Conservation (phyloP, 371 early-diverging fungal genomes). For the Dichotomocladium elegans region DNA sequence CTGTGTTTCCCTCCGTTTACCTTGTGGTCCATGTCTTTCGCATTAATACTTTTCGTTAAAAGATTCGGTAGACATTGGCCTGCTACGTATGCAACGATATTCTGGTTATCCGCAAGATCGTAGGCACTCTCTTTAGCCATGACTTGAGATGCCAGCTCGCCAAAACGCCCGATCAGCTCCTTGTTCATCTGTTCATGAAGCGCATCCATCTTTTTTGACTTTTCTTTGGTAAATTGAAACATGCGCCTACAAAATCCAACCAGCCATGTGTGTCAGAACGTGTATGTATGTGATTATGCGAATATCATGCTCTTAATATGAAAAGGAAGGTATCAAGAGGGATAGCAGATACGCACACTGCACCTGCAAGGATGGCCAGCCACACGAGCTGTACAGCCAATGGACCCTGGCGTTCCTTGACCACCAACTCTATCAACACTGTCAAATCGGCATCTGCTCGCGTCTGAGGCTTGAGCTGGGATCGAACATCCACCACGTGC, state of each 20-base stretch:
- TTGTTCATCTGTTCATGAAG: slow-evolving; percentile 17
- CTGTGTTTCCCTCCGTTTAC: slow-evolving; percentile 1
- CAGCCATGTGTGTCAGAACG: not conserved
- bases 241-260: slow-evolving; percentile 22
- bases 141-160: slow-evolving; percentile 2
- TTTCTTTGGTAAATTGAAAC: slow-evolving; percentile 34
- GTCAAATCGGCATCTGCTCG: slow-evolving; percentile 28
- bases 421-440: slow-evolving; percentile 13
- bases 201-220: slow-evolving; percentile 21
- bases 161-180: slow-evolving; percentile 15
- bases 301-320: not conserved
- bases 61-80: slow-evolving; percentile 33
- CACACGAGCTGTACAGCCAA: slow-evolving; percentile 9
- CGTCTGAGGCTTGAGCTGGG: slow-evolving; percentile 22
- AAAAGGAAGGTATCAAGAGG: not conserved
- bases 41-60: slow-evolving; percentile 6
- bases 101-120: slow-evolving; percentile 15
- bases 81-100: slow-evolving; percentile 23
- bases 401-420: slow-evolving; percentile 5
- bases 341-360: slow-evolving; percentile 24
- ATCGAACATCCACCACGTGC: slow-evolving; percentile 36
- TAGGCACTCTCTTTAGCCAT: slow-evolving; percentile 1
- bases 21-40: slow-evolving; percentile 7
- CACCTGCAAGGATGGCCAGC: slow-evolving; percentile 30
- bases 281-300: too few relatives aligned